Percentiles rank a stretch among this genome's conserved stretches.
phyloP scores from a whole-genome alignment of 139 green algal species.

The Chlorella vulgaris region DNA sequence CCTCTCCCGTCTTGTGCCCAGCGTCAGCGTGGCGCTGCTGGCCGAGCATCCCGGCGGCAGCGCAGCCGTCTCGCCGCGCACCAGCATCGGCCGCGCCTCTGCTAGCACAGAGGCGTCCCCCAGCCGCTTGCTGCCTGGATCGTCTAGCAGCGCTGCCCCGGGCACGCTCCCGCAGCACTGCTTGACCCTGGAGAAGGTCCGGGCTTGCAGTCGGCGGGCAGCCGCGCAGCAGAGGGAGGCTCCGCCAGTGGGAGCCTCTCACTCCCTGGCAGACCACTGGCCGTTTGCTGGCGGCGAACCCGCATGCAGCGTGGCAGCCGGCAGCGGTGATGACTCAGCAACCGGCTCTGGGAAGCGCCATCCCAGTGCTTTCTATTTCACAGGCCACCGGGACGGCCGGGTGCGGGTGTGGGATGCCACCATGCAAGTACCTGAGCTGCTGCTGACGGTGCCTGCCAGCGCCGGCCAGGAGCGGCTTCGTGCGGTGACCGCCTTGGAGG shows the following conservation, averaged over 20 bases:
- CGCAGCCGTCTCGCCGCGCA: conserved; percentile 1
- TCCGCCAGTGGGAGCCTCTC: background rate
- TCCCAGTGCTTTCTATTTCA: conserved; percentile 45
- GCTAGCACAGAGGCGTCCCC: background rate
- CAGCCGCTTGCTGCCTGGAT: no score
- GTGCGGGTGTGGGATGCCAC: conserved; percentile 58
- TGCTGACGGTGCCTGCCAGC: conserved; percentile 47
- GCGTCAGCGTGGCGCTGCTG: conserved; percentile 1
- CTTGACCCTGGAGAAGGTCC: conserved; percentile 22
- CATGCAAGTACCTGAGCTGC: conserved; percentile 41
- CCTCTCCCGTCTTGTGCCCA: conserved; percentile 24
- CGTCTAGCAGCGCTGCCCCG: background rate
- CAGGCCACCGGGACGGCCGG: conserved; percentile 55
- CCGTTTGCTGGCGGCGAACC: conserved; percentile 40
- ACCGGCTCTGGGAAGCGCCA: conserved; percentile 15
- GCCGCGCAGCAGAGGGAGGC: background rate
- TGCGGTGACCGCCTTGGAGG: conserved; percentile 45
- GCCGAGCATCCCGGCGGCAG: background rate
- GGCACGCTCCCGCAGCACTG: conserved; percentile 1
- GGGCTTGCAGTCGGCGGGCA: conserved; percentile 12
- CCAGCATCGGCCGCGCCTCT: background rate
- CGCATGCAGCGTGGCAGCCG: background rate
- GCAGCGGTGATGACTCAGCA: background rate
- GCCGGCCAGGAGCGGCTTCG: conserved; percentile 42
- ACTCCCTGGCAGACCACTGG: conserved; percentile 24